A percentile compares a stretch with the other conserved stretches of the same genome.
Evolutionary conservation across 139 green algal genomes (phyloP).

Genomic region (Coccomyxa sp.): DNA sequence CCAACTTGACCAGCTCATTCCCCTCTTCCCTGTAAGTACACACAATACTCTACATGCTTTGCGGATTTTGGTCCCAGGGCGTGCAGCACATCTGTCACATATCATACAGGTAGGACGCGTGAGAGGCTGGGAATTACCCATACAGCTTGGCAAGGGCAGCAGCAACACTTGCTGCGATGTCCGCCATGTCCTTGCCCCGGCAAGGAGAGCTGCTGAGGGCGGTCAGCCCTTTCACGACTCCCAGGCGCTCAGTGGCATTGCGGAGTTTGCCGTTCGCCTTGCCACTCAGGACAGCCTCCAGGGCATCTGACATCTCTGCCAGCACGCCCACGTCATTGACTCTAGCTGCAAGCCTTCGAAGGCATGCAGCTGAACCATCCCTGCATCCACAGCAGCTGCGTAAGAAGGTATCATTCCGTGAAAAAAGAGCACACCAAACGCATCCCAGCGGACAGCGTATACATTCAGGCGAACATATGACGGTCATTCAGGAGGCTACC

Average conservation of each 20-base stretch:
- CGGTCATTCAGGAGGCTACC: slow-evolving; percentile 8
- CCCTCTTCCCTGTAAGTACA: slow-evolving; percentile 37
- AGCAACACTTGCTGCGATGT: slow-evolving; percentile 8
- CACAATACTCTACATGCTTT: too few relatives aligned
- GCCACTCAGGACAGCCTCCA: slow-evolving; percentile 51
- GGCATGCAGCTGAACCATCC: neutral
- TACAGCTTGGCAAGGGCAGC: neutral
- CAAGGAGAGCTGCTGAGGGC: neutral
- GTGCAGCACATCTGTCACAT: too few relatives aligned
- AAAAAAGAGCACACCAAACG: neutral
- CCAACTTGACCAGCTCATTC: slow-evolving; percentile 48
- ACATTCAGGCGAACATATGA: neutral
- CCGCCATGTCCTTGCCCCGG: neutral
- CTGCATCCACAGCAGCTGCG: neutral
- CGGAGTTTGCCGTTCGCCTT: slow-evolving; percentile 66
- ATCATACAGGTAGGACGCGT: too few relatives aligned
- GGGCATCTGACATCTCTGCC: slow-evolving; percentile 19
- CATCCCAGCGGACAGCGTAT: neutral
- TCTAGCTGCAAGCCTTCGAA: slow-evolving; percentile 25
- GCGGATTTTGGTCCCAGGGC: too few relatives aligned
- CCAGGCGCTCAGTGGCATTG: slow-evolving; percentile 46
- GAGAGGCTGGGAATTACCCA: too few relatives aligned
- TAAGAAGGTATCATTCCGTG: neutral
- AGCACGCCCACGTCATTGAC: slow-evolving; percentile 29
- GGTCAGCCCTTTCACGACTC: slow-evolving; percentile 38